A percentile compares a stretch with the other conserved stretches of the same genome.
Conservation (phyloP, 768 basidiomycete species). For the Cystofilobasidium capitatum region DNA sequence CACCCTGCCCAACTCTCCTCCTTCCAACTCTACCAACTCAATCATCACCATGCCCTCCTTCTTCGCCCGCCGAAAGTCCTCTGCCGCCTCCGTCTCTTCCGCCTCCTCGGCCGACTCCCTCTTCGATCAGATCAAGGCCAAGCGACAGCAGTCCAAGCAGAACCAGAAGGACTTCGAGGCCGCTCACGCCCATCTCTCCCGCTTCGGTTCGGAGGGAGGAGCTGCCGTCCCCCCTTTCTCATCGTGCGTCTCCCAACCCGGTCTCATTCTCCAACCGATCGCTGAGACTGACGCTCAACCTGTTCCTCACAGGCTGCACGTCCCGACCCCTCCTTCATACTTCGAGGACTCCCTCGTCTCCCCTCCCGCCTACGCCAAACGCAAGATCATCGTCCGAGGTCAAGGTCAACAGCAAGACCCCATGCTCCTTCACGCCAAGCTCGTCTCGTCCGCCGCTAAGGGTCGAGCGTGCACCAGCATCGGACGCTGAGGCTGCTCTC, state of each 20-base stretch:
- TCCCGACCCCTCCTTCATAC: too few relatives aligned
- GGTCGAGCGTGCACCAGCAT: too few relatives aligned
- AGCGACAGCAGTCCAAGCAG: not conserved
- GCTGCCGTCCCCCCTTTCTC: too few relatives aligned
- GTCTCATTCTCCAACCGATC: not conserved
- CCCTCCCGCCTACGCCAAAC: not conserved
- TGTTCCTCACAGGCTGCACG: too few relatives aligned
- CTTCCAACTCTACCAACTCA: not conserved
- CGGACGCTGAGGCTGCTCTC: too few relatives aligned
- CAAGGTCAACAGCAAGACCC: not conserved
- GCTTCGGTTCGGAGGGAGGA: too few relatives aligned
- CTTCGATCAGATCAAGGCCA: not conserved
- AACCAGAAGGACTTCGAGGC: not conserved
- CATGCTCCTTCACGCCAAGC: not conserved
- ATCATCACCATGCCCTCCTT: not conserved
- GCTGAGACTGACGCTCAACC: too few relatives aligned
- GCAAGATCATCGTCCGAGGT: not conserved
- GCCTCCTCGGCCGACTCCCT: not conserved
- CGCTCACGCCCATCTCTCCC: too few relatives aligned
- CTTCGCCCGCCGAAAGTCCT: slow-evolving; percentile 5
- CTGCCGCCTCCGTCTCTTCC: not conserved
- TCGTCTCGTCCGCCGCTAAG: too few relatives aligned
- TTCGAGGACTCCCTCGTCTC: not conserved
- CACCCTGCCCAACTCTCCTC: not conserved
- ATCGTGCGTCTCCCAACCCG: too few relatives aligned